Conservation (phyloP, 805 yeast genomes). For the Millerozyma miso region DNA sequence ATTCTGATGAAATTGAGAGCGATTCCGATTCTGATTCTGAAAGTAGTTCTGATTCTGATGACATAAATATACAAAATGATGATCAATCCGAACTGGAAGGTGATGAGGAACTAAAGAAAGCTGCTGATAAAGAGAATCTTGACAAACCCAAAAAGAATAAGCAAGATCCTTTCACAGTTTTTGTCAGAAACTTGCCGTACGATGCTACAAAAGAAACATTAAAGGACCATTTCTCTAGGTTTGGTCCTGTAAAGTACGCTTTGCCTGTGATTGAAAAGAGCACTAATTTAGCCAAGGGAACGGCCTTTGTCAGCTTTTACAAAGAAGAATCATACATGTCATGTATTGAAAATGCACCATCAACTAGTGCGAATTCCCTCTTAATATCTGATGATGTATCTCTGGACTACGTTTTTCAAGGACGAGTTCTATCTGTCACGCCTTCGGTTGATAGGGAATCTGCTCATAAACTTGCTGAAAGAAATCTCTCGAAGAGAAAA, state of each 20-base stretch:
- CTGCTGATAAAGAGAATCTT: background rate
- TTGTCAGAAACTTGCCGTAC: conserved; percentile 91
- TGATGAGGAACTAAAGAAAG: conserved; percentile 16
- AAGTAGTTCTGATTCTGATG: conserved; percentile 23
- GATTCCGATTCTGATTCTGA: conserved; percentile 30
- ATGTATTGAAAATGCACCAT: conserved; percentile 79
- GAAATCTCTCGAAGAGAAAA: conserved; percentile 67
- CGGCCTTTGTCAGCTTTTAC: conserved; percentile 88
- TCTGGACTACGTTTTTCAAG: conserved; percentile 85
- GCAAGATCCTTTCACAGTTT: conserved; percentile 69
- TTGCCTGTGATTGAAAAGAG: conserved; percentile 85
- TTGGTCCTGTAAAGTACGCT: conserved; percentile 90
- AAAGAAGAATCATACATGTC: conserved; percentile 56
- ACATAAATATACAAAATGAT: too few species aligned
- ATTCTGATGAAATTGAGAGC: conserved; percentile 22
- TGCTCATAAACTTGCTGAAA: conserved; percentile 70
- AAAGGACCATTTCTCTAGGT: conserved; percentile 70
- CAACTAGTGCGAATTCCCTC: conserved; percentile 54
- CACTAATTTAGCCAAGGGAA: conserved; percentile 85
- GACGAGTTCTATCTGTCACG: conserved; percentile 79
- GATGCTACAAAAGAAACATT: conserved; percentile 83
- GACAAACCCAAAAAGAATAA: conserved; percentile 46
- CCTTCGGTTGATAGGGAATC: conserved; percentile 84
- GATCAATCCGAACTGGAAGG: conserved; percentile 32
- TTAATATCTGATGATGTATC: conserved; percentile 90